Base-by-base conservation (phyloP, 345 rosid species). In the Populus ilicifolia region DNA sequence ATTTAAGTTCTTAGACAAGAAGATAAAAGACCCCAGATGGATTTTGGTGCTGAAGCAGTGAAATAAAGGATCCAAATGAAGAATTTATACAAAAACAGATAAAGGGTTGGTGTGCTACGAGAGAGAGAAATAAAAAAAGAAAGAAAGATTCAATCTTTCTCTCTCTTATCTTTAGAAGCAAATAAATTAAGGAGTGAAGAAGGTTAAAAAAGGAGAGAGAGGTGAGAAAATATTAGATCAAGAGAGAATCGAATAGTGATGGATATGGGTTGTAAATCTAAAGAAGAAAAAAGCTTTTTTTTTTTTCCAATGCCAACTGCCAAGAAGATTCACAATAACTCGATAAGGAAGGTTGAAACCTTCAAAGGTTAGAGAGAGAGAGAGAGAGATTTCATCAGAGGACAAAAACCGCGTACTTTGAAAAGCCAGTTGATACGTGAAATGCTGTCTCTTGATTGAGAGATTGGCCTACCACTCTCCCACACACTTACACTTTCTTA, bases 371-470 rank as follows among this genome's bases (percentile, higher is more conserved):
- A 56, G 54, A n/a, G 27, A 70, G 61, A 75, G 63, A 30, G 72
- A 74, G 65, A 35, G 65, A 63, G 69, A 16, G 30, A 69, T 8
- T 59, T 11, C 11, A 67, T n/a, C 12, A 38, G 70, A 46, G n/a
- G 20, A 25, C 30, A n/a, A 67, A 80, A 76, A 81, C 78, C 84
- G 84, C 80, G 80, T 77, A 25, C 72, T 72, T 81, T 72, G 82
- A 79, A 79, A 69, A 74, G 50, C 74, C 82, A 59, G 78, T 73
- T 69, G 11, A 74, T 41, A 59, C 77, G 69, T 79, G 81, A 69
- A 23, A 36, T 52, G 2, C 41, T 18, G 69, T 14, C 21, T 67
- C 21, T 21, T 68, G 74, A 35, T 61, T 44, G 56, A 21, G 20
- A 33, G 4, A 1, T 10, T 56, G 41, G 23, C 10, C 20, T 46